These are phyloP conservation scores for Penicillium nucicola DNA, from an alignment of 495 filamentous ascomycete species.

Conservation along the genomic window DNA sequence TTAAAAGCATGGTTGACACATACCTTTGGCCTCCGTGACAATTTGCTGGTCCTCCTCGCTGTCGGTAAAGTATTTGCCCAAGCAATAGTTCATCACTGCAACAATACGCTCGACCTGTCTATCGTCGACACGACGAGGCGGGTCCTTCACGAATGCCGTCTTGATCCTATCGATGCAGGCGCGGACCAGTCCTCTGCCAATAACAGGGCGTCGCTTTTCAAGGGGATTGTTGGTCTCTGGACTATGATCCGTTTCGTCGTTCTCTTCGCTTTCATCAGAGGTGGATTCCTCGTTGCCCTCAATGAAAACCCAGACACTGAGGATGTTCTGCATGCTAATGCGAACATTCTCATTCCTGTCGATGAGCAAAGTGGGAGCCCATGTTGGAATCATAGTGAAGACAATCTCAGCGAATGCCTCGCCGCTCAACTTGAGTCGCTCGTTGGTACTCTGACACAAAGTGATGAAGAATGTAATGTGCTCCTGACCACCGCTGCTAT, in stretches of 20 bases:
- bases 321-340: constrained; percentile 49
- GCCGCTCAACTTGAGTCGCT: constrained; percentile 30
- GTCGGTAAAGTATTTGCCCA: constrained; percentile 36
- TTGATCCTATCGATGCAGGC: constrained; percentile 35
- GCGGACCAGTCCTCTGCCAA: constrained; percentile 34
- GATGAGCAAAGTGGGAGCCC: constrained; percentile 66
- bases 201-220: constrained; percentile 14
- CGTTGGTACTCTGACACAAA: constrained; percentile 38
- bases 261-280: not conserved
- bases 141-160: constrained; percentile 23
- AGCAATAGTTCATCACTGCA: constrained; percentile 40
- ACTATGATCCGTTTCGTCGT: constrained; percentile 20
- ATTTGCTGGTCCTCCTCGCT: constrained; percentile 37
- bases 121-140: constrained; percentile 29
- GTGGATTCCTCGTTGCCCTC: constrained; percentile 20
- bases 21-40: constrained; percentile 38
- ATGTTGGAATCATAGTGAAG: constrained; percentile 55
- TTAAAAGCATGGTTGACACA: constrained; percentile 6
- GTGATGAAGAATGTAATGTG: constrained; percentile 58
- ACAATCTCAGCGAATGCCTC: constrained; percentile 40
- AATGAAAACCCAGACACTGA: constrained; percentile 53
- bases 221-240: not conserved
- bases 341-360: constrained; percentile 57
- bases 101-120: constrained; percentile 37
- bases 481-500: constrained; percentile 52